phyloP scores from a whole-genome alignment of 495 filamentous ascomycete species.

The Bacidia rubella region DNA sequence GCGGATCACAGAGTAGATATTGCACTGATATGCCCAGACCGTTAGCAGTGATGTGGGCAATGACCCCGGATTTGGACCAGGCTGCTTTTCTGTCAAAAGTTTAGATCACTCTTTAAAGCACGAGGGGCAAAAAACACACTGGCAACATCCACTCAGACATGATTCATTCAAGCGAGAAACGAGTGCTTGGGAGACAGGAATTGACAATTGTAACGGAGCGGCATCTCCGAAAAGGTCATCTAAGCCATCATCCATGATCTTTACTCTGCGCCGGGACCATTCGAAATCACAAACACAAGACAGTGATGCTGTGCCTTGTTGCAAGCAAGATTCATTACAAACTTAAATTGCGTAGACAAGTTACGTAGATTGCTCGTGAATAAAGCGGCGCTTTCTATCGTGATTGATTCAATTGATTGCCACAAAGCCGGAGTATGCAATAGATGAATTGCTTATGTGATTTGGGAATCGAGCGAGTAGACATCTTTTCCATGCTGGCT shows the following conservation, averaged over 20 bases:
- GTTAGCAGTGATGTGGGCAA: constrained; percentile 68
- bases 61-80: constrained; percentile 82
- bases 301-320: too few relatives aligned
- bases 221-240: constrained; percentile 71
- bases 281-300: too few relatives aligned
- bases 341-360: too few relatives aligned
- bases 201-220: constrained; percentile 38
- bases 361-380: too few relatives aligned
- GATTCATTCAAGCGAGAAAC: constrained; percentile 67
- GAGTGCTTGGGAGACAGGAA: constrained; percentile 49
- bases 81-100: constrained; percentile 49
- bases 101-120: constrained; percentile 17
- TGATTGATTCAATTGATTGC: too few relatives aligned
- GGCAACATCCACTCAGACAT: constrained; percentile 63
- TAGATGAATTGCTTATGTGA: too few relatives aligned
- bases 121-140: constrained; percentile 41
- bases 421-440: too few relatives aligned
- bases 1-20: constrained; percentile 53
- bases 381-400: too few relatives aligned
- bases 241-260: constrained; percentile 57
- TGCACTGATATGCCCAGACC: constrained; percentile 54
- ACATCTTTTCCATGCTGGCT: too few relatives aligned
- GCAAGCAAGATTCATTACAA: too few relatives aligned
- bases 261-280: too few relatives aligned
- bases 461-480: too few relatives aligned